Evolutionary conservation across 176 grass and related monocot species (phyloP), one percentile per base, ranked within the genome.

Genomic region (Rhipidocladum racemiflorum): DNA sequence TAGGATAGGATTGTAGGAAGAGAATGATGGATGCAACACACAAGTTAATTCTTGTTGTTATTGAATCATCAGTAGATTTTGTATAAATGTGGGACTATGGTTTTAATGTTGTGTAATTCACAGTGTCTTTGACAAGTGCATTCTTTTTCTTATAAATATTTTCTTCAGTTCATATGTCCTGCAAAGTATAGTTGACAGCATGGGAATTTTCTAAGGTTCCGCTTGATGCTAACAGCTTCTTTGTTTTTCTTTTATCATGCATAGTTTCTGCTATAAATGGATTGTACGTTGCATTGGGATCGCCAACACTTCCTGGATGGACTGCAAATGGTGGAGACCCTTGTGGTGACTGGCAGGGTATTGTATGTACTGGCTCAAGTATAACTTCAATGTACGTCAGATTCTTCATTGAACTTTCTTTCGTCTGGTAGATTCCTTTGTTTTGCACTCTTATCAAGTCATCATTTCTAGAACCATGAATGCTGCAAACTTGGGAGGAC

Each of bases 401-500:
- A 24, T 87, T 79, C 64, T 92, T 96, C 64, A 35, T 53, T 68
- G 56, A 6, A 24, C 76, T 82, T 64, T 36, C 34, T 73, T 72
- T 85, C 16, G 23, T 75, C 49, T 36, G 0, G 11, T 36, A 18
- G 9, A 61, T 73, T 61, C 10, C 11, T 44, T 74, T 40, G 48
- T 29, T 57, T 65, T 81, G 84, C 40, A 51, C 85, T 53, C 45
- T 53, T 84, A 75, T 68, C 35, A 36, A 28, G 32, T 87, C 49
- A 64, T 60, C 67, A 18, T 89, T 92, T 74, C 27, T 89, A 99
- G 97, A 90, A 90, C 77, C 64, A 91, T 99, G 65, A 96, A 89
- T 87, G 91, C 75, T 44, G 97, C 97, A 16, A 99, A 99, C 83
- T 82, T 99, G 78, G 97, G 93, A 83, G 97, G 97, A 50, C 84